phyloP scores from a whole-genome alignment of 2,329 filamentous ascomycete genomes.

The Rachicladosporium sp. region DNA sequence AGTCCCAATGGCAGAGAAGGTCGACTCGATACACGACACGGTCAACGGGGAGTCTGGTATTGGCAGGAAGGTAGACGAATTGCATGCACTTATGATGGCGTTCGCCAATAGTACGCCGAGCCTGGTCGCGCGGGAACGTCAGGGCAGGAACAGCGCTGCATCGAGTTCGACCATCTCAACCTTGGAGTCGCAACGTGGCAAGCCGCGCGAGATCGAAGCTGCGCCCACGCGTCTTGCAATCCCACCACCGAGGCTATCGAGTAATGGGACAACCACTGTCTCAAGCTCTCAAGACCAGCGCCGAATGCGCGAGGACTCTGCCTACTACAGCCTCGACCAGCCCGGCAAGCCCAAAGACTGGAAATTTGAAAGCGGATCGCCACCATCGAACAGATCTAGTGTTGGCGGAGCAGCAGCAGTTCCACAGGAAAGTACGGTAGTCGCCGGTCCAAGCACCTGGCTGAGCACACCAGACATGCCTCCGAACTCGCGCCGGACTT shows the following conservation, averaged over 20 bases:
- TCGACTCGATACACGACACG: slow-evolving; percentile 19
- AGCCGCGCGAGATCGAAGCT: neutral
- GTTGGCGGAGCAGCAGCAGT: slow-evolving; percentile 6
- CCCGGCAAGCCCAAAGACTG: slow-evolving; percentile 10
- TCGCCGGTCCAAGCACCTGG: too few species aligned
- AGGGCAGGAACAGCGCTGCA: slow-evolving; percentile 7
- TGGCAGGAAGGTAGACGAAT: slow-evolving; percentile 18
- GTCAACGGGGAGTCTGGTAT: slow-evolving; percentile 13
- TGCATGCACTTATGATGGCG: slow-evolving; percentile 17
- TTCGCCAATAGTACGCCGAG: slow-evolving; percentile 15
- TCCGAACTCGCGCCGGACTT: slow-evolving; percentile 1
- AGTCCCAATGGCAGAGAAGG: slow-evolving; percentile 21
- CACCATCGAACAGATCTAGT: slow-evolving; percentile 7
- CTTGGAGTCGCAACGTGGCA: slow-evolving; percentile 2
- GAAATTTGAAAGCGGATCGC: slow-evolving; percentile 14
- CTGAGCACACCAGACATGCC: too few species aligned
- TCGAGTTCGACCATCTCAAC: slow-evolving; percentile 9
- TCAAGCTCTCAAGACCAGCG: neutral
- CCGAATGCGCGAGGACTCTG: slow-evolving; percentile 12
- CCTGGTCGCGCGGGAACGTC: slow-evolving; percentile 6
- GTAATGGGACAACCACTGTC: too few species aligned
- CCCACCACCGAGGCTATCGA: too few species aligned
- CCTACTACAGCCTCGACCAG: slow-evolving; percentile 9
- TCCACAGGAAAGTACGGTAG: too few species aligned
- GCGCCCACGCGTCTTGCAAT: neutral